Conservation (phyloP, 2,329 filamentous ascomycete species). For the Neonectria coccinea region DNA sequence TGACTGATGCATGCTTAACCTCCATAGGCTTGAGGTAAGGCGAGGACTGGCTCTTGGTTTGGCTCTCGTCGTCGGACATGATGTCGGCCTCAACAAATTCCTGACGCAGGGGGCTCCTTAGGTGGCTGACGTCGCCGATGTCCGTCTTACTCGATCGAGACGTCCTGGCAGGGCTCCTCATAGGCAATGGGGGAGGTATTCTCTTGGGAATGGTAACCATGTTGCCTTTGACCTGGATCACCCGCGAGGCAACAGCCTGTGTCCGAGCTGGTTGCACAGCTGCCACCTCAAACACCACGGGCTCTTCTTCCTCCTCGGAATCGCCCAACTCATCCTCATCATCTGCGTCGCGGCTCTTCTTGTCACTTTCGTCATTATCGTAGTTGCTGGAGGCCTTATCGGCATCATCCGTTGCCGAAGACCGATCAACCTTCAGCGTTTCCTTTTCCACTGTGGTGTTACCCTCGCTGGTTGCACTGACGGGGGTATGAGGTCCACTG, state of each 20-base stretch:
- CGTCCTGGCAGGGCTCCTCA: constrained; percentile 76
- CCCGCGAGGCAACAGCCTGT: constrained; percentile 71
- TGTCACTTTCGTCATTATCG: constrained; percentile 42
- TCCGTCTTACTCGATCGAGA: constrained; percentile 63
- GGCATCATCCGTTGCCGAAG: constrained; percentile 35
- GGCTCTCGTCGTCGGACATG: constrained; percentile 38
- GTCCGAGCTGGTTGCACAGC: constrained; percentile 65
- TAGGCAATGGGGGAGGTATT: constrained; percentile 80
- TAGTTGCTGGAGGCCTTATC: constrained; percentile 43
- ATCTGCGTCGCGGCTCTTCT: constrained; percentile 44
- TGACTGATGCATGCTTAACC: constrained; percentile 28
- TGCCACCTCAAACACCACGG: constrained; percentile 76
- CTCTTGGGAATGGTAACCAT: constrained; percentile 89
- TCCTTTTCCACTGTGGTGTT: constrained; percentile 39
- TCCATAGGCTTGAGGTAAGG: constrained; percentile 37
- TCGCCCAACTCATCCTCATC: constrained; percentile 52
- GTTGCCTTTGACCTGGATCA: constrained; percentile 78
- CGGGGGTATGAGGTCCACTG: constrained; percentile 47
- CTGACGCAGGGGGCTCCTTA: constrained; percentile 64
- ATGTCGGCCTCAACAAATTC: constrained; percentile 57
- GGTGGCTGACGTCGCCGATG: constrained; percentile 68
- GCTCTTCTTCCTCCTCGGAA: constrained; percentile 64
- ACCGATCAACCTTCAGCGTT: constrained; percentile 38
- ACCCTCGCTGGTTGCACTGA: constrained; percentile 39
- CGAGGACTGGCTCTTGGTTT: constrained; percentile 36